Evolutionary conservation across 2,329 filamentous ascomycete species (phyloP).

Genomic region (Exophiala oligosperma): DNA sequence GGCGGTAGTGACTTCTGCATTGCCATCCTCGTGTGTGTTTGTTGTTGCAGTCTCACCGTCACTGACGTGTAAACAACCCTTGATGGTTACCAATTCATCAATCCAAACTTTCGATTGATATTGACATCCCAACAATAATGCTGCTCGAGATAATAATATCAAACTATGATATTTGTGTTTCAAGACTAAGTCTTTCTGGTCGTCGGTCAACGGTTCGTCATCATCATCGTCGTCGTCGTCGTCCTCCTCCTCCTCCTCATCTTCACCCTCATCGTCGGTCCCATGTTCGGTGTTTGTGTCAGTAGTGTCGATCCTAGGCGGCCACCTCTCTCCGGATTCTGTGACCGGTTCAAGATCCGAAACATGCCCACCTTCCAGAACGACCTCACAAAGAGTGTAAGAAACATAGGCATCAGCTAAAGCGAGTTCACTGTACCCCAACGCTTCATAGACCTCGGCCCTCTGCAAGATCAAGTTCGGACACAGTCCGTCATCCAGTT

Average conservation of each 20-base stretch:
- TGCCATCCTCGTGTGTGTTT: too few relatives aligned
- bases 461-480: conserved; percentile 45
- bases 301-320: conserved; percentile 16
- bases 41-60: too few relatives aligned
- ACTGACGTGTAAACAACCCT: too few relatives aligned
- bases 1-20: too few relatives aligned
- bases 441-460: conserved; percentile 67
- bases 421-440: conserved; percentile 88
- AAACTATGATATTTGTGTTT: conserved; percentile 17
- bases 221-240: conserved; percentile 45
- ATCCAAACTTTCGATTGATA: conserved; percentile 19
- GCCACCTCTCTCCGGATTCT: conserved; percentile 33
- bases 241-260: too few relatives aligned
- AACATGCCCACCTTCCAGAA: conserved; percentile 66
- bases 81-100: conserved; percentile 4
- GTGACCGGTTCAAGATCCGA: conserved; percentile 68
- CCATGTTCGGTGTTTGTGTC: conserved; percentile 1
- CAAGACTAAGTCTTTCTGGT: conserved; percentile 5
- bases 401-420: conserved; percentile 88
- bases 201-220: conserved; percentile 28
- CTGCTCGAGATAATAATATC: conserved; percentile 17
- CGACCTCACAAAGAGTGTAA: conserved; percentile 72
- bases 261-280: neutral
- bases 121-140: conserved; percentile 17
- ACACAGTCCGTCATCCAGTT: conserved; percentile 9